Conservation (phyloP, 768 basidiomycete genomes). For the Coprinopsis sp. region DNA sequence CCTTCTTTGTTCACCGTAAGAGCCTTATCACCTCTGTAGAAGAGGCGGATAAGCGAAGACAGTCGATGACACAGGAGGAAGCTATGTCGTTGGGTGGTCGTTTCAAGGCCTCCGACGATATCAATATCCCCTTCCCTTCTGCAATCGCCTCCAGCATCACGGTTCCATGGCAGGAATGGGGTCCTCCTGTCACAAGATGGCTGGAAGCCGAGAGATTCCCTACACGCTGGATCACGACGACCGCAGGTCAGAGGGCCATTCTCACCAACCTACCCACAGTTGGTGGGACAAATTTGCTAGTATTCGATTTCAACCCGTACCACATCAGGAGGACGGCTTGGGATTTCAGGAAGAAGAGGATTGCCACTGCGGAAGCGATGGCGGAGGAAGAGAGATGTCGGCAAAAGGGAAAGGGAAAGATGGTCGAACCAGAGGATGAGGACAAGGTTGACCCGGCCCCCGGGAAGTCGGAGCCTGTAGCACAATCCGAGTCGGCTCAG, state of each 20-base stretch:
- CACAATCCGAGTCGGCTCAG: no score
- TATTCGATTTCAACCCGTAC: constrained; percentile 27
- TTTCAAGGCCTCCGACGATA: constrained; percentile 5
- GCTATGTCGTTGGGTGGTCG: background rate
- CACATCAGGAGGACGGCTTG: constrained; percentile 13
- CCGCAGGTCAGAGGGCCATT: constrained; percentile 29
- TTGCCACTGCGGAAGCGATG: no score
- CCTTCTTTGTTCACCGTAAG: constrained; percentile 34
- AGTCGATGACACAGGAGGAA: background rate
- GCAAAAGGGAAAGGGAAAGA: no score
- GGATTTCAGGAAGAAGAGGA: no score
- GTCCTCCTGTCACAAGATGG: constrained; percentile 30
- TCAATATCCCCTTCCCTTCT: constrained; percentile 2
- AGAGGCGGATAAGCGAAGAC: constrained; percentile 9
- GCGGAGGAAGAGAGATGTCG: no score
- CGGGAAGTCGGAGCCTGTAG: no score
- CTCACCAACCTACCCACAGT: constrained; percentile 10
- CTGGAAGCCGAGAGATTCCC: constrained; percentile 22
- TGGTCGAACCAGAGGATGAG: no score
- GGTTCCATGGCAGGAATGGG: constrained; percentile 29
- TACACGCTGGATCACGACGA: constrained; percentile 38
- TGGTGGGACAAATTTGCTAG: constrained; percentile 10
- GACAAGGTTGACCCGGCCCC: no score
- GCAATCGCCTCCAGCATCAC: background rate
- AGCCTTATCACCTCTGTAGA: constrained; percentile 5